These are phyloP conservation scores for Rubus parviflorus DNA, from an alignment of 306 rosid genomes.

Conservation along the genomic window DNA sequence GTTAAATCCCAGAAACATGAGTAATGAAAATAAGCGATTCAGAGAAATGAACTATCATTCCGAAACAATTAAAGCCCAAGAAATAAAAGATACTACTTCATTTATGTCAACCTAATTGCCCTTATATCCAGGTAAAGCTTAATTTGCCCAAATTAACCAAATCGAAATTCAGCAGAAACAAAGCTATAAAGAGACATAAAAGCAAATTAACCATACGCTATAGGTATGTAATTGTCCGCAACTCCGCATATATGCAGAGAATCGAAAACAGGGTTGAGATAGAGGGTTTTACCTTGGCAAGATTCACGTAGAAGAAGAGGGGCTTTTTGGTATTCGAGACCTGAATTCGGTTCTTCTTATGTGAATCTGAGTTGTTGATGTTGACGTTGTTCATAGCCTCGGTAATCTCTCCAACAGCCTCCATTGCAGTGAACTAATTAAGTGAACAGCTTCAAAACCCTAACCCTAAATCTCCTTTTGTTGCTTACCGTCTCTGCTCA, in stretches of 20 bases:
- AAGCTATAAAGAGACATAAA: background rate
- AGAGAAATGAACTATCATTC: background rate
- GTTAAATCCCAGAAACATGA: background rate
- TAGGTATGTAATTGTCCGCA: background rate
- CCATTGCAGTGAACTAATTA: conserved; percentile 29
- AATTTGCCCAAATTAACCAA: conserved; percentile 3
- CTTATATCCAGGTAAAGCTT: background rate
- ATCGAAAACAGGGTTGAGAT: background rate
- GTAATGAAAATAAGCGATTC: background rate
- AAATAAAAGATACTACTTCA: background rate
- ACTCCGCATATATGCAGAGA: background rate
- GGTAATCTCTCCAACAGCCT: conserved; percentile 28
- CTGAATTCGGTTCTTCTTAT: conserved; percentile 50
- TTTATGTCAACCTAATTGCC: background rate
- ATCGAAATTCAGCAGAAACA: background rate
- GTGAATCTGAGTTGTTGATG: conserved; percentile 21
- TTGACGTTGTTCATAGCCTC: conserved; percentile 35
- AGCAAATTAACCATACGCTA: background rate
- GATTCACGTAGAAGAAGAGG: conserved; percentile 51
- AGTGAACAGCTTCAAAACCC: conserved; percentile 27
- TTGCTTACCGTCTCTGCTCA: background rate
- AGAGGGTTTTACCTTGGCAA: conserved; percentile 35
- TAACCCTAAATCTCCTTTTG: conserved; percentile 29
- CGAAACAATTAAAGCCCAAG: background rate
- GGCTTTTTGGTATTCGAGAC: conserved; percentile 53